Evolutionary conservation across 2,329 filamentous ascomycete genomes (phyloP), one percentile per base, ranked within the genome.

Genomic region (Pseudogymnoascus sp.): DNA sequence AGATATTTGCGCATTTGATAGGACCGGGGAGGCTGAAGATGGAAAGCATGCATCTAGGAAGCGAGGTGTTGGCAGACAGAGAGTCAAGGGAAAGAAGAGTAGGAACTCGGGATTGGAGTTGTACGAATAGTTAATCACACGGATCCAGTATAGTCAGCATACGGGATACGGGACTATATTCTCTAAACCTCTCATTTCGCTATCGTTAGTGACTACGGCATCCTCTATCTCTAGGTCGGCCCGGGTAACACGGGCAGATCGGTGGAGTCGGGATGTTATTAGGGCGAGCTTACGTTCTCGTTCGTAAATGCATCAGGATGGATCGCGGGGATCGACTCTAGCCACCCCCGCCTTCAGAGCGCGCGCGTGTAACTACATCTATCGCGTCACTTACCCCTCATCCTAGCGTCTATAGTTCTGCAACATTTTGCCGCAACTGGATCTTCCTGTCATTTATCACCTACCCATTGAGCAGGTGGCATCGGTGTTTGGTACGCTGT

Each of bases 1-100:
- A 54, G 47, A 54, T 54, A 34, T 54, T 54, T 54, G 47, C 28
- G 47, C 47, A 54, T 34, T 34, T 54, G 47, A 34, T 54, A 11
- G 47, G 6, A 18, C n/a, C n/a, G 8, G 25, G n/a, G 25, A 18
- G n/a, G n/a, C 14, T 25, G 43, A 12, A 16, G 28, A 54, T 54
- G n/a, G 25, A 54, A n/a, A n/a, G 22, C 22, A 14, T 14, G 16
- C 47, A 32, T 32, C 28, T 32, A 32, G 18, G 47, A 54, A 54
- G 47, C 47, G 25, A 34, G 9, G 28, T 54, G n/a, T 32, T 54
- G n/a, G 9, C 22, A 25, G 43, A 34, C 5, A 54, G 47, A 20
- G 9, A 16, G 43, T n/a, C 8, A 30, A 32, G 28, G 28, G n/a
- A 2, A 18, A 20, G 25, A 54, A 20, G 8, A 11, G 9, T 14